Conservation (phyloP, 768 basidiomycete genomes). For the Postia placenta region DNA sequence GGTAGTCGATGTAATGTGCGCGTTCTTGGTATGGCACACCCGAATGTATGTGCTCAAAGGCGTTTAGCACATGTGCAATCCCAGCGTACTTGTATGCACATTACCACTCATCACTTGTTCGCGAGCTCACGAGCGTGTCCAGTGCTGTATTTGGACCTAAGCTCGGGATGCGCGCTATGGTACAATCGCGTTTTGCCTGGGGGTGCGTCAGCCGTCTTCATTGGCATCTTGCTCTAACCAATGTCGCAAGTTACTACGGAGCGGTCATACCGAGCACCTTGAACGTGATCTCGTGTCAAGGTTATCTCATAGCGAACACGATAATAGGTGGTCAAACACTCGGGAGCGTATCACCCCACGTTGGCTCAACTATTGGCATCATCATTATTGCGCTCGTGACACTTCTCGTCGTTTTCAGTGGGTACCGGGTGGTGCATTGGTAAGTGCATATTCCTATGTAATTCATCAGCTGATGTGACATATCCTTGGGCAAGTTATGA, state of each 20-base stretch:
- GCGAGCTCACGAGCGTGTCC: not conserved
- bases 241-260: constrained; percentile 33
- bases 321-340: constrained; percentile 46
- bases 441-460: constrained; percentile 2
- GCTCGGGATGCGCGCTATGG: constrained; percentile 50
- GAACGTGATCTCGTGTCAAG: constrained; percentile 38
- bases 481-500: constrained; percentile 34
- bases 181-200: constrained; percentile 47
- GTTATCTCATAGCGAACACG: constrained; percentile 41
- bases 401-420: constrained; percentile 29
- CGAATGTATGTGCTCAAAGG: not conserved
- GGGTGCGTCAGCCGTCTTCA: constrained; percentile 24
- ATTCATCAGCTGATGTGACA: not conserved
- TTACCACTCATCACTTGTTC: no score
- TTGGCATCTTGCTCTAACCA: not conserved
- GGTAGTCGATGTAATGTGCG: constrained; percentile 40
- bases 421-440: constrained; percentile 29
- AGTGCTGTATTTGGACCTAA: constrained; percentile 49
- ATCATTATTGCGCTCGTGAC: constrained; percentile 36
- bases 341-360: constrained; percentile 27
- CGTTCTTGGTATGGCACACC: constrained; percentile 1
- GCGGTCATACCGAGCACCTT: constrained; percentile 31
- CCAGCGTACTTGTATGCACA: constrained; percentile 33
- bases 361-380: constrained; percentile 31
- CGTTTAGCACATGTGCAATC: constrained; percentile 27